Percentiles rank a stretch among this genome's conserved stretches.
Conservation (phyloP, 2,329 filamentous ascomycete species). For the Fonsecaea nubica region DNA sequence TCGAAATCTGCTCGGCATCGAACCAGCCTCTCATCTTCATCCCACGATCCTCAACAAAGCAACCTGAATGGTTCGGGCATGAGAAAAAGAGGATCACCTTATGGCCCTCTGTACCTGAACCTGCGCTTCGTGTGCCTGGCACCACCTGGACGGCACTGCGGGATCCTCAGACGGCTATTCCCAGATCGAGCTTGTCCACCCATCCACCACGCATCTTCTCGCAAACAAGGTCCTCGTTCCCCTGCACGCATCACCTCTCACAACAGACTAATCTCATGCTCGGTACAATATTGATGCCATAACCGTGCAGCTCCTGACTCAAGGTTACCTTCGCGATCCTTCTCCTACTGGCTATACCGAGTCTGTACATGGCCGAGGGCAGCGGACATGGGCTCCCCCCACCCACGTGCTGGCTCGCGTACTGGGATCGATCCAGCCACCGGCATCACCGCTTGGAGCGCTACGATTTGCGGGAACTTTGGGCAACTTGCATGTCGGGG, state of each 20-base stretch:
- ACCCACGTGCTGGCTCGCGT: neutral
- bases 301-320: neutral
- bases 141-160: no score
- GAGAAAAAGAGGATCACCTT: neutral
- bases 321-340: neutral
- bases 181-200: neutral
- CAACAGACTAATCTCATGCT: neutral
- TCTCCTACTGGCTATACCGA: neutral
- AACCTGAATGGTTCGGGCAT: neutral
- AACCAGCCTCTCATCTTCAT: neutral
- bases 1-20: neutral
- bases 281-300: neutral
- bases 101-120: neutral
- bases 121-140: no score
- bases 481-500: neutral
- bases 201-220: neutral
- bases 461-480: neutral
- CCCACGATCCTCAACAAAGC: neutral
- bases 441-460: neutral
- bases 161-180: neutral
- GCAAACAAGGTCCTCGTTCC: neutral
- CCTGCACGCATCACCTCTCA: neutral
- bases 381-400: neutral
- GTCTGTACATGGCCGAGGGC: neutral
- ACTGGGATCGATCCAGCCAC: conserved; percentile 1